Evolutionary conservation across 192 early-diverging fungal genomes (phyloP).

Genomic region (Umbelopsis ramanniana): DNA sequence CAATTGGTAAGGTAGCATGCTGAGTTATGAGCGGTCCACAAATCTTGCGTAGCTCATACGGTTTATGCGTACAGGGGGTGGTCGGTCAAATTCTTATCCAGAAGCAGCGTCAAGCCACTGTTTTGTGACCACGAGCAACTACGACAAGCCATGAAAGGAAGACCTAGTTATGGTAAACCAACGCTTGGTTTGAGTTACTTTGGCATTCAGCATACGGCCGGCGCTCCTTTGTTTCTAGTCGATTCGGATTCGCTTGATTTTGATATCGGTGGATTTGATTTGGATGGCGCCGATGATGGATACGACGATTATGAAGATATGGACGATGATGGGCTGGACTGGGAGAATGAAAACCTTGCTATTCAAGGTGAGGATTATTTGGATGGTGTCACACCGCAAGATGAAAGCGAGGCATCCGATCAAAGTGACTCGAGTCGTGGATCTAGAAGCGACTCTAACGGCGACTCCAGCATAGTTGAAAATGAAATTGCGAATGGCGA

Average conservation of each 20-base stretch:
- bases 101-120: slow-evolving; percentile 3
- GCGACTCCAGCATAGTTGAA: slow-evolving; percentile 1
- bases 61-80: neutral
- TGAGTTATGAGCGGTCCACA: neutral
- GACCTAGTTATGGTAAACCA: slow-evolving; percentile 33
- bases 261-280: slow-evolving; percentile 35
- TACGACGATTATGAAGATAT: slow-evolving; percentile 25
- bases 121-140: slow-evolving; percentile 3
- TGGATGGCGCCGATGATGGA: slow-evolving; percentile 29
- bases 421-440: neutral
- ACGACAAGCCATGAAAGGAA: slow-evolving; percentile 34
- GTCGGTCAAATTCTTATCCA: slow-evolving; percentile 20
- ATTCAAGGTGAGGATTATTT: slow-evolving; percentile 39
- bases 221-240: slow-evolving; percentile 27
- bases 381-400: slow-evolving; percentile 9
- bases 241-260: slow-evolving; percentile 26
- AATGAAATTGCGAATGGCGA: slow-evolving; percentile 25
- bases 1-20: slow-evolving; percentile 25
- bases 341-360: slow-evolving; percentile 23
- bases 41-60: neutral
- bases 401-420: slow-evolving; percentile 10
- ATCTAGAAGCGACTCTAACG: neutral
- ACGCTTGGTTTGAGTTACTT: slow-evolving; percentile 33
- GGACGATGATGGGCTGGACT: slow-evolving; percentile 20
- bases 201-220: slow-evolving; percentile 23